Percentiles rank a stretch among this genome's conserved stretches.
Evolutionary conservation across 768 basidiomycete genomes (phyloP).

Genomic region (Tylopilus sp.): DNA sequence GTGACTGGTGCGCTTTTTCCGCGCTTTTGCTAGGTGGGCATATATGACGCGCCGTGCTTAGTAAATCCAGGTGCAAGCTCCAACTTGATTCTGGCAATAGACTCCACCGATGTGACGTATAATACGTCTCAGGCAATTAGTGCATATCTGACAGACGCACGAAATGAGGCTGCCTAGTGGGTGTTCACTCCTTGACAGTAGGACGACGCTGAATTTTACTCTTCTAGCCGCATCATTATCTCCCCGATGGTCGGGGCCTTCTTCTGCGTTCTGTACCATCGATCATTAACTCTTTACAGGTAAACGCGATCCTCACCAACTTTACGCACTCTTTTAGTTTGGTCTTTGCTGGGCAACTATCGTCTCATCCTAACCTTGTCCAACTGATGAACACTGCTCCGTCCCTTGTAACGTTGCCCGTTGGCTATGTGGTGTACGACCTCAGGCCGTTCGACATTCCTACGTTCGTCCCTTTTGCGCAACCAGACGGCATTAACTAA

Average conservation of each 20-base stretch:
- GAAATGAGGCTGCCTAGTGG: conserved; percentile 61
- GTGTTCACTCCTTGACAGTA: conserved; percentile 14
- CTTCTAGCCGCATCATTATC: conserved; percentile 19
- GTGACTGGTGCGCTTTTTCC: conserved; percentile 44
- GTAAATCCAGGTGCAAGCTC: conserved; percentile 42
- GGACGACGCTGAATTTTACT: neutral
- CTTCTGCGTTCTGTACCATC: neutral
- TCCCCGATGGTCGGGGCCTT: conserved; percentile 5
- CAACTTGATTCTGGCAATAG: conserved; percentile 36
- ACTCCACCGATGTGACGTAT: conserved; percentile 41
- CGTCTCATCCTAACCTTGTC: conserved; percentile 26
- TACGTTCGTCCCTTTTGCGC: conserved; percentile 39
- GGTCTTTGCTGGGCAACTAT: conserved; percentile 31
- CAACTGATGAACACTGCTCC: conserved; percentile 46
- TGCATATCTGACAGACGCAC: conserved; percentile 44
- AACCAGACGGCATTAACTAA: neutral
- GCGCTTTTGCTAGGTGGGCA: neutral
- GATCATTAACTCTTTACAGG: conserved; percentile 13
- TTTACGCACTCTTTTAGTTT: conserved; percentile 36
- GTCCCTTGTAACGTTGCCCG: conserved; percentile 44
- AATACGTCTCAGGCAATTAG: conserved; percentile 49
- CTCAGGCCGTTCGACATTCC: conserved; percentile 56
- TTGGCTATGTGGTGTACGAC: conserved; percentile 48
- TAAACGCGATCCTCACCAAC: conserved; percentile 34
- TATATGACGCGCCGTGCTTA: conserved; percentile 12